Base-by-base conservation (phyloP, 2,329 filamentous ascomycete species). In the Periconia sp. region DNA sequence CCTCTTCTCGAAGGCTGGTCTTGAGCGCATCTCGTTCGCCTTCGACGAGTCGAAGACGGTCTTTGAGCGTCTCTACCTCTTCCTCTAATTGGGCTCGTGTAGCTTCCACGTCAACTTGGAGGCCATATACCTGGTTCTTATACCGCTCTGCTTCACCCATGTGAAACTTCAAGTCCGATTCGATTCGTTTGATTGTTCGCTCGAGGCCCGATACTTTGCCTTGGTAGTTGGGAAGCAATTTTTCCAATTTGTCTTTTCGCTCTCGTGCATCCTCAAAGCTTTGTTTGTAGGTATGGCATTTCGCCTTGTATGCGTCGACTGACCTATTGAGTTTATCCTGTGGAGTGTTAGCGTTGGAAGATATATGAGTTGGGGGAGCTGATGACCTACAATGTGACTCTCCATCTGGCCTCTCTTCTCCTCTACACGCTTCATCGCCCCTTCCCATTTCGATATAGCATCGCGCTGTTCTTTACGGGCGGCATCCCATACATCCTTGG, bases 11-110 rank as follows among this genome's bases (percentile, higher is more conserved):
- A 31, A 89, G 82, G 47, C 86, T 85, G 2, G 83, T 86, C 75
- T 88, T 90, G 66, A 90, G 82, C 2, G 87, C 85, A 69, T 91
- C 88, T 8, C 88, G 86, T 72, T 92, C 89, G 66, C 89, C 84
- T 67, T 91, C 88, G 15, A 89, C 79, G 31, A 87, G 74, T 68
- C 82, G 85, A 61, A 89, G 78, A 45, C 80, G 82, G 58, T 88
- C 85, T 45, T 83, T 78, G 17, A 87, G 79, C 56, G 85, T 81
- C 20, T 85, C 79, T 2, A 92, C 77, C 69, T 90, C 85, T 65
- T 90, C 86, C 59, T 53, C 89, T 82, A 47, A 86, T 72, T 41
- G 82, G 80, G 49, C 85, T 83, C 51, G 87, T 67, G 90, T 85
- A 42, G 81, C 78, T 54, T 85, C 82, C 13, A 91, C 75, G 52